Percentiles rank a stretch among this genome's conserved stretches.
Conservation (phyloP, 2,329 filamentous ascomycete genomes). For the Aspergillus pseudoterreus region DNA sequence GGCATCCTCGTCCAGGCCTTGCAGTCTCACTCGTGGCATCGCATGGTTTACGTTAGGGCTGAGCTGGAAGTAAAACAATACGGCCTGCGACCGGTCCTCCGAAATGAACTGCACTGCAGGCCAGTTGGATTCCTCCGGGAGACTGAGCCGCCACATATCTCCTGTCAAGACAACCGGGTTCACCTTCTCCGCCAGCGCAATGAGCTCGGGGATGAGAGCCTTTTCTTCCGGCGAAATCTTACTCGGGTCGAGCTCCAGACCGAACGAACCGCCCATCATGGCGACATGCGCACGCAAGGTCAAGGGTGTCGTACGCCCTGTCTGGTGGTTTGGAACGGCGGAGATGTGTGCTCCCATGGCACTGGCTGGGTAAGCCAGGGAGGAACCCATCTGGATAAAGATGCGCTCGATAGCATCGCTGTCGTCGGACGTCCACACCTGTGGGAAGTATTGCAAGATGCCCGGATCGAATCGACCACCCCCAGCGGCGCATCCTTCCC, state of each 20-base stretch:
- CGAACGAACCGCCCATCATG: conserved; percentile 66
- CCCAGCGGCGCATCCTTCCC: conserved; percentile 64
- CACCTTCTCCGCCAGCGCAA: conserved; percentile 53
- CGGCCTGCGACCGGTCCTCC: conserved; percentile 46
- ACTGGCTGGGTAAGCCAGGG: conserved; percentile 59
- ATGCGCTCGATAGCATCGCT: conserved; percentile 61
- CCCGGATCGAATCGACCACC: conserved; percentile 64
- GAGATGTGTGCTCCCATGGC: conserved; percentile 65
- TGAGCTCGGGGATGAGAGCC: conserved; percentile 51
- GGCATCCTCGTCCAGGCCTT: conserved; percentile 54
- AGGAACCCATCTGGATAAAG: conserved; percentile 62
- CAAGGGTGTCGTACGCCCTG: conserved; percentile 53
- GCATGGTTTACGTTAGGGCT: conserved; percentile 51
- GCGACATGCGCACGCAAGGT: conserved; percentile 62
- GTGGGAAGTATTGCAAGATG: conserved; percentile 61
- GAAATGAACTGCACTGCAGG: conserved; percentile 60
- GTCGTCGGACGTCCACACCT: conserved; percentile 64
- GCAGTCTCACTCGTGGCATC: conserved; percentile 51
- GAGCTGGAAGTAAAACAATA: conserved; percentile 61
- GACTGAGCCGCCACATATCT: conserved; percentile 56
- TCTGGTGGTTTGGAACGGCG: conserved; percentile 57
- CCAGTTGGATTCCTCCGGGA: conserved; percentile 59
- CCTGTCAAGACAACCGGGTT: conserved; percentile 59
- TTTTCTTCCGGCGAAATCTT: conserved; percentile 52
- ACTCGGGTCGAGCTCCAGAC: conserved; percentile 59